A percentile compares a stretch with the other conserved stretches of the same genome.
Conservation (phyloP, 2,329 filamentous ascomycete genomes). For the Pseudogymnoascus sp. region DNA sequence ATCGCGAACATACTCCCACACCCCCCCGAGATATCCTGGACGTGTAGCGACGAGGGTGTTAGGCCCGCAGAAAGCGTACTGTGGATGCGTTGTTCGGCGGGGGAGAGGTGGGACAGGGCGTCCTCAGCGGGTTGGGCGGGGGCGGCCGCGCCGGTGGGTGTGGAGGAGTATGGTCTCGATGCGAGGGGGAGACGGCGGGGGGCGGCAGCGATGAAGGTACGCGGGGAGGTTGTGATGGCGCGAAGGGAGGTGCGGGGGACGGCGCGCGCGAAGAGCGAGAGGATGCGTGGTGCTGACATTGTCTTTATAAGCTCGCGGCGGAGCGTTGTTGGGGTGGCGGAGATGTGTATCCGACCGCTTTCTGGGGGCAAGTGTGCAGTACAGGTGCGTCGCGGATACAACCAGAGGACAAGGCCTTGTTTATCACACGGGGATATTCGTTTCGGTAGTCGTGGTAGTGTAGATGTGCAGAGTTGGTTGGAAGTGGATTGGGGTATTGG, state of each 20-base stretch:
- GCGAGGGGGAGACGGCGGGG: neutral
- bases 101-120: slow-evolving; percentile 30
- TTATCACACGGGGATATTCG: neutral
- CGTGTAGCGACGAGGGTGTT: slow-evolving; percentile 38
- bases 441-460: neutral
- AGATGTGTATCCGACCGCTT: neutral
- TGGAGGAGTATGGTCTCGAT: neutral
- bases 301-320: neutral
- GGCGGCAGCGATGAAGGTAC: neutral
- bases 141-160: neutral
- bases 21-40: slow-evolving; percentile 74
- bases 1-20: slow-evolving; percentile 86
- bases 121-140: slow-evolving; percentile 33
- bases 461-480: neutral
- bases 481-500: neutral
- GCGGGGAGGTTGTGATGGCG: neutral
- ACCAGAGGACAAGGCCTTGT: neutral
- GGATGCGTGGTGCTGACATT: neutral
- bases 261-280: neutral
- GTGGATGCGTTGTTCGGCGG: neutral
- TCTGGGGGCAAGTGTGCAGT: neutral
- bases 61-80: neutral
- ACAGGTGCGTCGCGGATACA: neutral
- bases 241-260: neutral
- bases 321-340: neutral